Evolutionary conservation across 768 basidiomycete species (phyloP).

Genomic region (Rhodotorula toruloides): DNA sequence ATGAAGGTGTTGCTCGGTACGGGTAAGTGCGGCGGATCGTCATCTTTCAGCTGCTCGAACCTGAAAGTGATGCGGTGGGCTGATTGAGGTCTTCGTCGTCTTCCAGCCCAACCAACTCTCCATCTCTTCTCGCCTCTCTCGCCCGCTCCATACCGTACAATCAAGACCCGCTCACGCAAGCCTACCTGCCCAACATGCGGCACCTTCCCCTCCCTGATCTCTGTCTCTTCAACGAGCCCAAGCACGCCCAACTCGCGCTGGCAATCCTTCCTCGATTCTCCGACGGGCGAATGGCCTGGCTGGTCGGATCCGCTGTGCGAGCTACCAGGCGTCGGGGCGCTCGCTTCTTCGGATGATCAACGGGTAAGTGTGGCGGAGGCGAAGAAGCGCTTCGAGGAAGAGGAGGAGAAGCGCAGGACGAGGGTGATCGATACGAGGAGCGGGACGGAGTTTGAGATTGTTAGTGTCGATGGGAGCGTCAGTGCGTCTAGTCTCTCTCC

Average conservation of each 20-base stretch:
- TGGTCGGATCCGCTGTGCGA: slow-evolving; percentile 35
- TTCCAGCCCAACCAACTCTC: slow-evolving; percentile 61
- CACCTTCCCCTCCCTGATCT: slow-evolving; percentile 1
- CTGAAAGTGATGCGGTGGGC: too few species aligned
- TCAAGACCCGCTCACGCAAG: slow-evolving; percentile 72
- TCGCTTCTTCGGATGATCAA: too few species aligned
- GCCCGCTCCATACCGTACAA: slow-evolving; percentile 62
- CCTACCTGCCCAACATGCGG: slow-evolving; percentile 73
- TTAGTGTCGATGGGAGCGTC: slow-evolving; percentile 20
- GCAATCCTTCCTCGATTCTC: slow-evolving; percentile 16
- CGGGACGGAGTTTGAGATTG: slow-evolving; percentile 34
- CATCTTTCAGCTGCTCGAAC: background rate
- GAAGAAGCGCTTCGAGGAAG: background rate
- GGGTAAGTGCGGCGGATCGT: slow-evolving; percentile 37
- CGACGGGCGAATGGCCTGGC: slow-evolving; percentile 6
- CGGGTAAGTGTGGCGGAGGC: background rate
- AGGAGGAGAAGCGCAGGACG: background rate
- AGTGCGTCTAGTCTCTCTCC: slow-evolving; percentile 9
- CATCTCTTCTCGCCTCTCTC: slow-evolving; percentile 70
- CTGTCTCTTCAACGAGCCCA: background rate
- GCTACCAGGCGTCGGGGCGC: slow-evolving; percentile 12
- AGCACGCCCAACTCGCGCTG: slow-evolving; percentile 13
- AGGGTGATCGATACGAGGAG: slow-evolving; percentile 30
- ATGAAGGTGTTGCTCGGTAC: slow-evolving; percentile 19
- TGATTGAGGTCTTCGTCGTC: background rate